Base-by-base conservation (phyloP, 306 rosid genomes). In the Gastrolobium bilobum region DNA sequence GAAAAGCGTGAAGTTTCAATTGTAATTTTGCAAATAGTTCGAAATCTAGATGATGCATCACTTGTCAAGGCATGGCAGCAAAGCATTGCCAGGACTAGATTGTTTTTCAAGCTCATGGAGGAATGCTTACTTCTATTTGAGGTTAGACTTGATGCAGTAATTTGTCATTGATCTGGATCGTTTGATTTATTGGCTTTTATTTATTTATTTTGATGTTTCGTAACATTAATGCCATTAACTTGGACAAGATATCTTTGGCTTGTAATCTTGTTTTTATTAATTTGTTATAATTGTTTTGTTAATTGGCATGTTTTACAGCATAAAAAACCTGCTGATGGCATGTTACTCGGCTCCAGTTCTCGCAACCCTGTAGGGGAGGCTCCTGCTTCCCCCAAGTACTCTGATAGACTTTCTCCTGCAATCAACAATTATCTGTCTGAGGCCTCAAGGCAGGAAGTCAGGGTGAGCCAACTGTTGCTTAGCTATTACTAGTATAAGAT, bases 41-140 rank as follows among this genome's bases (percentile, higher is more conserved):
- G 99, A 58, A 92, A 93, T 82, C 97, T 95, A 73, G 99, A 95
- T 78, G 99, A 91, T 79, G 81, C 87, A 69, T 92, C 99, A 65
- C 97, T 95, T 73, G 87, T 86, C 71, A 95, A 95, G 89, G 96
- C 99, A 62, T 95, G 99, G 98, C 97, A 95, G 79, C 98, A 90
- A 84, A 92, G 91, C 90, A 87, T 95, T 71, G 98, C 99, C 20
- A 86, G 99, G 62, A 95, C 99, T 65, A 91, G 98, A 93, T 90
- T 92, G 79, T 95, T 95, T 82, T 95, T 95, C 89, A 95, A 93
- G 89, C 98, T 95, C 82, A 86, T 95, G 97, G 99, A 95, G 82
- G 99, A 95, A 81, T 82, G 91, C 90, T 82, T 93, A 78, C 82
- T 87, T 81, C 91, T 90, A 61, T 95, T 95, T 81, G 99, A 95